Evolutionary conservation across 768 basidiomycete species (phyloP), one percentile per base, ranked within the genome.

Genomic region (Plicaturopsis crispa): DNA sequence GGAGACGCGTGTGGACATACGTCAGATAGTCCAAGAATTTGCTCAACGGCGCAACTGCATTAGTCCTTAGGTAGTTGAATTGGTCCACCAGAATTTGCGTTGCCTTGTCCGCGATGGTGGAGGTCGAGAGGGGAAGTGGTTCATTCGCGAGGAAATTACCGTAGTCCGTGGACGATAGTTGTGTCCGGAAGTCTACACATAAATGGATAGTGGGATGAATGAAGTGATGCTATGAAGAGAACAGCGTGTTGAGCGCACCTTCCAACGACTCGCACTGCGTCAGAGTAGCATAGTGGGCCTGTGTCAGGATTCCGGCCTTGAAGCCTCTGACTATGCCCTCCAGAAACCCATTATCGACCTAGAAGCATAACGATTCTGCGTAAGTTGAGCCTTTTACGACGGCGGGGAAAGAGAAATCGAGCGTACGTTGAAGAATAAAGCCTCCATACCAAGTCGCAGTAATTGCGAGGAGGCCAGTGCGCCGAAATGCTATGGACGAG

Each of bases 21-120:
- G 93, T 98, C 64, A 99, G 88, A 60, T 97, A 99, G 53, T 98
- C 96, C 44, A 99, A 68, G 58, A 99, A 98, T 52, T 83, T 94
- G 56, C 78, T 75, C 40, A 99, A 61, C 1, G 94, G 90, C 43
- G 87, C 84, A 20, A 92, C 87, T 4, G 96, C 83, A 62, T 98
- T 97, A 50, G 69, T 84, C 40, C 89, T 72, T 41, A 98, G 62
- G 59, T 84, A 98, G 61, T 93, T 89, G 75, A 99, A 98, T 60
- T 98, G 96, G 59, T 96, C 86, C 20, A 99, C 93, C 22, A 99
- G 79, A 45, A 88, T 71, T 56, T 92, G 85, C 2, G 92, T 97
- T 20, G 96, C 94, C 63, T 84, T 92, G 64, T 94, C 93, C n/a
- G 89, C 77, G 55, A 98, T 97, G 35, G 89, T 92, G 6, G 90